These are phyloP conservation scores for Dovyalis caffra DNA, from an alignment of 345 rosid species.

Conservation along the genomic window DNA sequence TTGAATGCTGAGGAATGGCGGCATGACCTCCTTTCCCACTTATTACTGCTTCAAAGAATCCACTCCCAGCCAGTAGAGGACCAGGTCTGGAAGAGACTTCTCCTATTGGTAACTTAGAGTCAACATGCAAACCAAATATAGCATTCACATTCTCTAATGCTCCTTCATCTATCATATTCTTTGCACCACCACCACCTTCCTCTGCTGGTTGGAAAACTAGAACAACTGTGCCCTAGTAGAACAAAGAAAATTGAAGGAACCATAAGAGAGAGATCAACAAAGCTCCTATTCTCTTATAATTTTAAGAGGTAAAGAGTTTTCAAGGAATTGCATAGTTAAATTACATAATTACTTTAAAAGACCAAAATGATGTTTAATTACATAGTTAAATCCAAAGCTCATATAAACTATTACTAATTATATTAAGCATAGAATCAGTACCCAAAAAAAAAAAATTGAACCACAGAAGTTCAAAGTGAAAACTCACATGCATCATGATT, in stretches of 20 bases:
- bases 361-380: no score
- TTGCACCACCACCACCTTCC: constrained; percentile 93
- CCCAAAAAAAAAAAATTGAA: no score
- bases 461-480: no score
- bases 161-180: constrained; percentile 66
- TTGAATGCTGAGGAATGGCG: constrained; percentile 79
- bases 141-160: constrained; percentile 68
- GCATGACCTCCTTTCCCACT: constrained; percentile 90
- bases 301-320: no score
- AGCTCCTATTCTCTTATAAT: no score
- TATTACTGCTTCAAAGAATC: constrained; percentile 76
- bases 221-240: constrained; percentile 70
- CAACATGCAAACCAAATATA: constrained; percentile 72
- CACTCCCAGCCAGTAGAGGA: constrained; percentile 66
- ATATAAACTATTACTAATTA: no score
- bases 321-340: no score
- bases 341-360: no score
- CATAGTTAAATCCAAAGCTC: no score
- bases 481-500: no score
- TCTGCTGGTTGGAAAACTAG: constrained; percentile 96
- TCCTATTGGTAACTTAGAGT: constrained; percentile 41
- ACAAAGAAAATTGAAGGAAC: not conserved
- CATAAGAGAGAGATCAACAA: no score
- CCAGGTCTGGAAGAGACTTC: constrained; percentile 60
- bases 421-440: no score